phyloP scores from a whole-genome alignment of 805 yeast species.

The Metschnikowia reukaufii region DNA sequence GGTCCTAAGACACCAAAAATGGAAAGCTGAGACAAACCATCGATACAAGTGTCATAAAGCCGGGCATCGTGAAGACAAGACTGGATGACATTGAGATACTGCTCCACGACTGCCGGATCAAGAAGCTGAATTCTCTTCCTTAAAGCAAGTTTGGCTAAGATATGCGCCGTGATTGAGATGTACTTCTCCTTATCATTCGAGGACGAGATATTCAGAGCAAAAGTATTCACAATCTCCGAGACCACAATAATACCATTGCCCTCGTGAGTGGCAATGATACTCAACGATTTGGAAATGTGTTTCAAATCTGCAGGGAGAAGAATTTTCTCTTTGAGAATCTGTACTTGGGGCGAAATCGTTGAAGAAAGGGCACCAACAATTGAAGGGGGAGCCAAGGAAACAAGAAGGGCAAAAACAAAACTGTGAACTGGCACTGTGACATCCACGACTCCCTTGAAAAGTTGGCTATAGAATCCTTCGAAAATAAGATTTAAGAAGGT shows the following conservation, averaged over 20 bases:
- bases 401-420: constrained; percentile 31
- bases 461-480: constrained; percentile 34
- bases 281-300: constrained; percentile 46
- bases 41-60: constrained; percentile 31
- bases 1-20: constrained; percentile 50
- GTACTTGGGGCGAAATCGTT: constrained; percentile 24
- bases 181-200: constrained; percentile 20
- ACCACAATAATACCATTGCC: constrained; percentile 13
- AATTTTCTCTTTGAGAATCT: constrained; percentile 23
- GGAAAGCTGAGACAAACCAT: constrained; percentile 43
- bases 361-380: constrained; percentile 24
- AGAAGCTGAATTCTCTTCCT: constrained; percentile 24
- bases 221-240: neutral
- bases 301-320: constrained; percentile 24
- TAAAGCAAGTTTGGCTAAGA: constrained; percentile 47
- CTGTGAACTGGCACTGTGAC: constrained; percentile 33
- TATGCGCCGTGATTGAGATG: constrained; percentile 40
- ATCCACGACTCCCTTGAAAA: constrained; percentile 12
- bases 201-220: constrained; percentile 12
- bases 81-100: constrained; percentile 16
- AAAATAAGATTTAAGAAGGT: constrained; percentile 34
- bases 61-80: constrained; percentile 22
- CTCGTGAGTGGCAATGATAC: constrained; percentile 50
- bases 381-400: constrained; percentile 32
- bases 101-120: constrained; percentile 9